Percentiles rank a stretch among this genome's conserved stretches.
phyloP scores from a whole-genome alignment of 2,329 filamentous ascomycete species.

The Periconia sp. region DNA sequence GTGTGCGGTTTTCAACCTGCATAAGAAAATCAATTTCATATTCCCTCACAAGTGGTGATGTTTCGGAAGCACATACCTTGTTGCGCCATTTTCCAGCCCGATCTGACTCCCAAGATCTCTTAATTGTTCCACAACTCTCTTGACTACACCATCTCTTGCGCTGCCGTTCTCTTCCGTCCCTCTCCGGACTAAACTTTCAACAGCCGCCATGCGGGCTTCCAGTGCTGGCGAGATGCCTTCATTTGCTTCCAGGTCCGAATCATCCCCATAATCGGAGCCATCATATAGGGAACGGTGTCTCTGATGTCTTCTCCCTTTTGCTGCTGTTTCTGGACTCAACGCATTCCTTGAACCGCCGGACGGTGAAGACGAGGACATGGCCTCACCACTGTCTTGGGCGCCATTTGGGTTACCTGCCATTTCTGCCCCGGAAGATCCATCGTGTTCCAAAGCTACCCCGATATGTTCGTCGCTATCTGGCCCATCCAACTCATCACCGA shows the following conservation, averaged over 20 bases:
- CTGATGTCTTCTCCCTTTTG: slow-evolving; percentile 40
- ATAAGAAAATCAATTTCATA: not conserved
- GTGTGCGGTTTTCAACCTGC: slow-evolving; percentile 73
- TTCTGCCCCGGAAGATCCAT: slow-evolving; percentile 29
- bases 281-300: slow-evolving; percentile 61
- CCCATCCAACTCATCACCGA: slow-evolving; percentile 35
- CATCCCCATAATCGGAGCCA: slow-evolving; percentile 73
- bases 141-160: slow-evolving; percentile 66
- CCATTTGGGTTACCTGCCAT: slow-evolving; percentile 28
- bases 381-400: slow-evolving; percentile 50
- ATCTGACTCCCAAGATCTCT: slow-evolving; percentile 73
- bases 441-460: slow-evolving; percentile 38
- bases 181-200: slow-evolving; percentile 67
- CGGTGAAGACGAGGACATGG: slow-evolving; percentile 43
- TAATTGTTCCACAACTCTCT: slow-evolving; percentile 68
- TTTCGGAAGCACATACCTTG: slow-evolving; percentile 55
- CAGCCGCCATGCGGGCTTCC: slow-evolving; percentile 69
- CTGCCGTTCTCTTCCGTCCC: slow-evolving; percentile 68
- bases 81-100: slow-evolving; percentile 70
- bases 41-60: slow-evolving; percentile 15
- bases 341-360: slow-evolving; percentile 35
- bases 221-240: slow-evolving; percentile 68
- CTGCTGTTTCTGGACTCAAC: slow-evolving; percentile 42
- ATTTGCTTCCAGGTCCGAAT: slow-evolving; percentile 67
- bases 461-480: slow-evolving; percentile 25